phyloP scores from a whole-genome alignment of 129 eudicot species.

The Scalesia atractyloides region DNA sequence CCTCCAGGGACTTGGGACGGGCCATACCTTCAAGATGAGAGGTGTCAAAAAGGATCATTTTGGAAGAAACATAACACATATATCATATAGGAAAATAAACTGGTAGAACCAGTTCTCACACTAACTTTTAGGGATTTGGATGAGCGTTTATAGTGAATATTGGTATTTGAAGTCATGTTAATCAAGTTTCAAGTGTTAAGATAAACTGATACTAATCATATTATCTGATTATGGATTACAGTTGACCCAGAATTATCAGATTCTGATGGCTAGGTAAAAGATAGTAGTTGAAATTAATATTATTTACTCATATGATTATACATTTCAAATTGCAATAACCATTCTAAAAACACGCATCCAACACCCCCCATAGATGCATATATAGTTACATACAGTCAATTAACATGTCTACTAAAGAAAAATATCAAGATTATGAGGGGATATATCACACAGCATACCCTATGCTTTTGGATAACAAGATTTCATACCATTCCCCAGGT shows the following conservation, averaged over 20 bases:
- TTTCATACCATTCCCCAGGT: not conserved
- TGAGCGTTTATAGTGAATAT: not conserved
- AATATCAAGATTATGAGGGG: no score
- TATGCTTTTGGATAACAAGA: not conserved
- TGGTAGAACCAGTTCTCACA: not conserved
- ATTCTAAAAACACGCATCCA: not conserved
- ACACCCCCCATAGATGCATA: no score
- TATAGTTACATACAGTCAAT: no score
- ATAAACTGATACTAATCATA: not conserved
- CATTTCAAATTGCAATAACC: not conserved
- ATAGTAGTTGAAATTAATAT: not conserved
- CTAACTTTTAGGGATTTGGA: not conserved
- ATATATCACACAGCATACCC: no score
- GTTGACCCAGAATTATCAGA: not conserved
- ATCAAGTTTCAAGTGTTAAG: not conserved
- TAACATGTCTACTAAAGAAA: no score
- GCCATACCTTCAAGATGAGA: constrained; percentile 55
- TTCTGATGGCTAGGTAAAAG: not conserved
- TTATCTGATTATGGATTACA: not conserved
- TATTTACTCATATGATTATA: no score
- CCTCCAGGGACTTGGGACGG: constrained; percentile 61
- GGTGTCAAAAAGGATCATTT: not conserved
- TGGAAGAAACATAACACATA: constrained; percentile 2
- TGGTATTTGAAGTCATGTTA: not conserved
- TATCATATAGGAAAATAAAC: not conserved